Base-by-base conservation (phyloP, 495 filamentous ascomycete genomes). In the Podospora bellae-mahoneyi region DNA sequence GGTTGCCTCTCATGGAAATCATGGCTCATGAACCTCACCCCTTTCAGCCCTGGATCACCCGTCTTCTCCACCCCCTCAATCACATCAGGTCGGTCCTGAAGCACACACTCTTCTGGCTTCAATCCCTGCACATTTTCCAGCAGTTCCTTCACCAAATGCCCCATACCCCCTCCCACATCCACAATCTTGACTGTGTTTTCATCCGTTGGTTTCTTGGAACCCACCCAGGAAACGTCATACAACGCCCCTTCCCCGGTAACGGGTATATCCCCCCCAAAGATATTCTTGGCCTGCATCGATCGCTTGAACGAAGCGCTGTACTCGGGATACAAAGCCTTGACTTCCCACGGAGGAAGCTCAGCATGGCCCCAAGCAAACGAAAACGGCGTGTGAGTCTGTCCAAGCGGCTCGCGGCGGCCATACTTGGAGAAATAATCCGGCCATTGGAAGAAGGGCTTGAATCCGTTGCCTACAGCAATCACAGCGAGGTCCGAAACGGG, bases 81-180 rank as follows among this genome's bases (percentile, higher is more conserved):
- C 6, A 83, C 83, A 34, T 81, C 65, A 6, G 73, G 72, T 10
- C 84, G 59, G 34, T 85, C 84, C 67, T 86, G 79, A 10, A 86
- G 66, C 16, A 86, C 70, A 19, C 83, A 75, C 19, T 73, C 76
- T 16, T 75, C 73, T 2, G 68, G 26, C 6, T 73, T 69, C 1
- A 76, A 4, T 5, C 73, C 57, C 1, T 79, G 77, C 30, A 79
- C 75, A 15, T 68, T 69, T 7, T 74, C 72, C 39, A 78, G 72
- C 7, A 81, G 77, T 13, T 72, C 71, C 16, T 73, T 64, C 16
- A 86, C 64, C 66, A 84, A 77, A 62, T 86, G 83, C 2, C 84
- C 85, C 23, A 78, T 71, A 0, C 83, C 82, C 0, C 79, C 84
- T 1, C 81, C 84, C 0, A 87, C 80, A 67, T 87, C 85, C 4